These are phyloP conservation scores for Schizochytrium sp. DNA, from an alignment of 108 stramenopile genomes.

Conservation along the genomic window DNA sequence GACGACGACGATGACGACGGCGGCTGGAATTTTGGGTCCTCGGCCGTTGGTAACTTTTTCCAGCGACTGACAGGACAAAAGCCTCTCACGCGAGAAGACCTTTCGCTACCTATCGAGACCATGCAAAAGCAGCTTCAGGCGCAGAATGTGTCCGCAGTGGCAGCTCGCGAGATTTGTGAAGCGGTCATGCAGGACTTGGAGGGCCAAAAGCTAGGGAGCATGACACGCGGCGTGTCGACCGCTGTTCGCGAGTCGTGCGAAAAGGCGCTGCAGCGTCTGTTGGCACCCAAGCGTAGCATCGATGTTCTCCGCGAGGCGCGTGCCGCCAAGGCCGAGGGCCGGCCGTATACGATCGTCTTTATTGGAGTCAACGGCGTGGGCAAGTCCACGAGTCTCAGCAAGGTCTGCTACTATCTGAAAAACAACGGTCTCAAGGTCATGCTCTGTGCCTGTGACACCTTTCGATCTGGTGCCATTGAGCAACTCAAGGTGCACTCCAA, in stretches of 20 bases:
- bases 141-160: constrained; percentile 79
- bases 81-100: constrained; percentile 26
- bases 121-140: constrained; percentile 68
- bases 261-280: constrained; percentile 34
- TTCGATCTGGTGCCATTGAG: constrained; percentile 91
- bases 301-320: constrained; percentile 29
- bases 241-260: constrained; percentile 34
- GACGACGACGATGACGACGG: constrained; percentile 26
- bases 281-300: constrained; percentile 33
- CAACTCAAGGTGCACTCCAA: constrained; percentile 83
- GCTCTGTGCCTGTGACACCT: constrained; percentile 93
- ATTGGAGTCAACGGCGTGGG: constrained; percentile 88
- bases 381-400: constrained; percentile 46
- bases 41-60: neutral
- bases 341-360: constrained; percentile 78
- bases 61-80: neutral
- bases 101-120: constrained; percentile 62
- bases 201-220: constrained; percentile 29
- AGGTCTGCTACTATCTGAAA: constrained; percentile 55
- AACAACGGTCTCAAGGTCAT: constrained; percentile 39
- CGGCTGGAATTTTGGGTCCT: constrained; percentile 21
- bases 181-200: constrained; percentile 37
- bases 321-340: constrained; percentile 19
- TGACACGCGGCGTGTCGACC: constrained; percentile 27
- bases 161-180: constrained; percentile 49